Evolutionary conservation across 208 protist genomes (phyloP).

Genomic region (Sergeia podlipaevii): DNA sequence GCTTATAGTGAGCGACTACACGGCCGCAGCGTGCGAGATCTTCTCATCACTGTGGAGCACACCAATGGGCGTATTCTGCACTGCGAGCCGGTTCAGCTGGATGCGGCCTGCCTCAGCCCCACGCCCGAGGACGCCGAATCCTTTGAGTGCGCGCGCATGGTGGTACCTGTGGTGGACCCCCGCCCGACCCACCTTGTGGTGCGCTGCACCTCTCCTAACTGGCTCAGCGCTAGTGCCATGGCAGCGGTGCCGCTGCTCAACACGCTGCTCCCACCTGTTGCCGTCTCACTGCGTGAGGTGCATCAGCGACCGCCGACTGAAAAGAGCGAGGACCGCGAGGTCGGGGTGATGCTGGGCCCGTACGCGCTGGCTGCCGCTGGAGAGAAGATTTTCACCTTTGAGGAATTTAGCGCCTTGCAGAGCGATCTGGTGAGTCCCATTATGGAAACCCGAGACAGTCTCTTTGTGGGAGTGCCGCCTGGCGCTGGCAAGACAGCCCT

Average conservation of each 20-base stretch:
- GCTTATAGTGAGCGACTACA: slow-evolving; percentile 92
- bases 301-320: slow-evolving; percentile 54
- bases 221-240: slow-evolving; percentile 67
- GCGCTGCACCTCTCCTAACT: slow-evolving; percentile 87
- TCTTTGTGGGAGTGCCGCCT: slow-evolving; percentile 96
- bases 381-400: slow-evolving; percentile 89
- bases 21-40: slow-evolving; percentile 73
- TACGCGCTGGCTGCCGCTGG: slow-evolving; percentile 79
- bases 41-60: slow-evolving; percentile 97
- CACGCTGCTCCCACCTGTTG: slow-evolving; percentile 85
- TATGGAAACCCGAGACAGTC: slow-evolving; percentile 92
- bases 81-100: slow-evolving; percentile 94
- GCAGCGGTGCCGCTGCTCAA: slow-evolving; percentile 94
- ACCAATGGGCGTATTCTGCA: slow-evolving; percentile 97
- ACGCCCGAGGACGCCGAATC: slow-evolving; percentile 62
- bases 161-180: slow-evolving; percentile 97
- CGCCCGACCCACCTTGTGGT: slow-evolving; percentile 96
- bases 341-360: slow-evolving; percentile 61
- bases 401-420: slow-evolving; percentile 94
- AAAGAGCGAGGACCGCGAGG: slow-evolving; percentile 65
- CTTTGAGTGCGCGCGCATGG: slow-evolving; percentile 87
- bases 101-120: slow-evolving; percentile 45
- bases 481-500: slow-evolving; percentile 94
- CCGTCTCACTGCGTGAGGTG: slow-evolving; percentile 60
- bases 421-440: slow-evolving; percentile 91